Base-by-base conservation (phyloP, 345 rosid genomes). In the Eutrema heterophyllum region DNA sequence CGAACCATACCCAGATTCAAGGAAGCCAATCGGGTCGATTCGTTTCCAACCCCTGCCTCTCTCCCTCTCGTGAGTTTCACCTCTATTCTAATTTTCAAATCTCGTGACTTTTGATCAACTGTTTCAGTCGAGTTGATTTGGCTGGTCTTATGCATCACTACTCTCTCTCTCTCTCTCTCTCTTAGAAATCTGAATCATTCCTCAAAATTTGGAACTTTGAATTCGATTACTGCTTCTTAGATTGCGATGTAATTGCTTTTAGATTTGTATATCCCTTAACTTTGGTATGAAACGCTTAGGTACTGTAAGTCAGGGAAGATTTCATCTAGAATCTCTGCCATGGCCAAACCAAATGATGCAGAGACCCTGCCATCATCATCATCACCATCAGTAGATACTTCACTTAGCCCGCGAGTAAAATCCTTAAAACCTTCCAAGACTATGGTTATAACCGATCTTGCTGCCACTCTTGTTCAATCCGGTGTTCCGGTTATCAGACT, bases 401-500 rank as follows among this genome's bases (percentile, higher is more conserved):
- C 90, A 54, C 80, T 95, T 72, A 95, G 99, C 74, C 98, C 96
- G 6, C 86, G 94, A 61, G 96, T 90, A 14, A 88, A 87, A 70
- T 68, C 98, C 1, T 84, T 92, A 50, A 95, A 88, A 81, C 93
- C 98, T 14, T 95, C 98, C 1, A 95, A 92, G 80, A 95, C 99
- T 0, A 91, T 95, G 76, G 98, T 90, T 58, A 87, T 95, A 70
- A 87, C 89, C 52, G 98, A 95, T 73, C 96, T 88, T 62, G 97
- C 98, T 3, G 82, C 93, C n/a, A 93, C 98, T 51, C 98, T 95
- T 80, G 85, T 64, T 7, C 89, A 89, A 78, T 89, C 98, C 15
- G 99, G 99, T 58, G 83, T 90, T 15, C 97, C 98, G 3, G 86
- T 95, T 45, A 87, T 95, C 68, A 82, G 92, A 10, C 82, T 95